Evolutionary conservation across 805 yeast species (phyloP).

Genomic region (Torulaspora microellipsoides): DNA sequence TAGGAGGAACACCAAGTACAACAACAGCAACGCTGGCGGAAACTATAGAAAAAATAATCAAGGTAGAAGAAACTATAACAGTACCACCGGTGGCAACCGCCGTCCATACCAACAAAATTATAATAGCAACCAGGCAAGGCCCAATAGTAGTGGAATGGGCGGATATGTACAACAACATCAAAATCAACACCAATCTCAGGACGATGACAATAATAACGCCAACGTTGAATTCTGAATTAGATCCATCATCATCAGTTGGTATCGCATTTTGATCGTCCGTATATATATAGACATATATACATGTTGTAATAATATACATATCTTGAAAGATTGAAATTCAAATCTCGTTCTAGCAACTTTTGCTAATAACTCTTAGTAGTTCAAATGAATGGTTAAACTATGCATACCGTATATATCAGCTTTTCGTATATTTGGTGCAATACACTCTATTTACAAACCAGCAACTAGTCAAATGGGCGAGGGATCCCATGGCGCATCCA

Average conservation of each 20-base stretch:
- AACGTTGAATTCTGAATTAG: conserved; percentile 9
- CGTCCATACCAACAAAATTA: conserved; percentile 10
- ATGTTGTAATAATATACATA: conserved; percentile 1
- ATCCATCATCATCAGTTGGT: too few relatives aligned
- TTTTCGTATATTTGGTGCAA: conserved; percentile 7
- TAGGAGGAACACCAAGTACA: conserved; percentile 13
- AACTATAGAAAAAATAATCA: conserved; percentile 33
- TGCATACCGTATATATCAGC: background rate
- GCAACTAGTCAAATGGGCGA: conserved; percentile 65
- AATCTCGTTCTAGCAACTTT: background rate
- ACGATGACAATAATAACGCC: conserved; percentile 4
- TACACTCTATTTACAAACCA: conserved; percentile 51
- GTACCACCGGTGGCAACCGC: conserved; percentile 11
- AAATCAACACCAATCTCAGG: conserved; percentile 1
- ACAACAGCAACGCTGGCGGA: conserved; percentile 36
- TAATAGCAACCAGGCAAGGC: conserved; percentile 7
- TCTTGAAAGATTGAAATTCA: background rate
- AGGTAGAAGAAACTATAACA: conserved; percentile 32
- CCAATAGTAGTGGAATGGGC: conserved; percentile 27
- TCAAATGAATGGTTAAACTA: background rate
- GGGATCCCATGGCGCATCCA: conserved; percentile 70
- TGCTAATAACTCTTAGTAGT: background rate
- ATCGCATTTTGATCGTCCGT: background rate
- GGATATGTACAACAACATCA: conserved; percentile 32
- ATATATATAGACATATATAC: background rate